Percentiles rank a stretch among this genome's conserved stretches.
phyloP scores from a whole-genome alignment of 495 filamentous ascomycete genomes.

The Collariella sp. region DNA sequence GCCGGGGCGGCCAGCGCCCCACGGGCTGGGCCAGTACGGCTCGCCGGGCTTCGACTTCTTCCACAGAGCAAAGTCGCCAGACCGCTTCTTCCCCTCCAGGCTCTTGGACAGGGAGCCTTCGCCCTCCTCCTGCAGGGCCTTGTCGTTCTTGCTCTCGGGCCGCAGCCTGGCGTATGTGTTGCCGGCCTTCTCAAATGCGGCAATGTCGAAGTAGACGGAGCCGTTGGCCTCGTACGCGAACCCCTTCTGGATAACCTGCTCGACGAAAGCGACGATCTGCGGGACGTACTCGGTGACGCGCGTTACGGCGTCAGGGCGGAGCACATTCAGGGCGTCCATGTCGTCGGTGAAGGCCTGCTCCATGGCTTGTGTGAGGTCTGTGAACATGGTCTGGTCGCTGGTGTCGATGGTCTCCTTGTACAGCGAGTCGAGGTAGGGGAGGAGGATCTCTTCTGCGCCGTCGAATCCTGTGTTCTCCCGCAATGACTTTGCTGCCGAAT shows the following conservation, averaged over 20 bases:
- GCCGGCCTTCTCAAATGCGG: constrained; percentile 72
- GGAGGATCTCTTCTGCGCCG: constrained; percentile 56
- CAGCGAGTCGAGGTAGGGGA: constrained; percentile 75
- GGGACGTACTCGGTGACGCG: constrained; percentile 83
- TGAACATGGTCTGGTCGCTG: constrained; percentile 61
- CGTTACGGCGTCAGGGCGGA: constrained; percentile 71
- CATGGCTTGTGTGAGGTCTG: constrained; percentile 69
- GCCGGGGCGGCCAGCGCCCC: constrained; percentile 82
- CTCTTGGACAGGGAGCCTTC: constrained; percentile 75
- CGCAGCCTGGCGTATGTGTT: constrained; percentile 79
- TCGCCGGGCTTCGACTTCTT: constrained; percentile 89
- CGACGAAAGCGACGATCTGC: constrained; percentile 63
- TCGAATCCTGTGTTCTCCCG: constrained; percentile 36
- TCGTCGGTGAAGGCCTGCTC: constrained; percentile 79
- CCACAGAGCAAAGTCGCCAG: constrained; percentile 91
- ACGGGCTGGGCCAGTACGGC: constrained; percentile 78
- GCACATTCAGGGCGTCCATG: constrained; percentile 77
- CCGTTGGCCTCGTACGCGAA: constrained; percentile 83
- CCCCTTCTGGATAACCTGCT: constrained; percentile 70
- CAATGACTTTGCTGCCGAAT: constrained; percentile 52
- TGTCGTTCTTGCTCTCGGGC: constrained; percentile 79
- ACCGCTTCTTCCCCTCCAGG: constrained; percentile 55
- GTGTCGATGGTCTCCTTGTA: constrained; percentile 67
- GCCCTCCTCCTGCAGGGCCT: constrained; percentile 75
- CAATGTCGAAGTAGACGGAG: constrained; percentile 91